phyloP scores from a whole-genome alignment of 177 flowering plant genomes.

The Vitis hybrid region DNA sequence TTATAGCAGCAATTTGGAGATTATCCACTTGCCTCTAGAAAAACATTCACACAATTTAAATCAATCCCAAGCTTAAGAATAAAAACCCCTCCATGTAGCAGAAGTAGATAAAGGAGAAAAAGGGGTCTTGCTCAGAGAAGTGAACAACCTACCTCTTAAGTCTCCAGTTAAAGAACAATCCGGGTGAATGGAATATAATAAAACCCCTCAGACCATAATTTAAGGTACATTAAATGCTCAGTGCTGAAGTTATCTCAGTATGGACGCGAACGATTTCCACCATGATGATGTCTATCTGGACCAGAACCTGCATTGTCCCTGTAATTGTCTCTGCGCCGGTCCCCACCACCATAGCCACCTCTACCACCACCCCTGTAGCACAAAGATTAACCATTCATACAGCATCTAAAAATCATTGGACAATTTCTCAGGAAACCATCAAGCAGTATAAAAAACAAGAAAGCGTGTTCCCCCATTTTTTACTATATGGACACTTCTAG shows the following conservation, averaged over 20 bases:
- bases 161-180: conserved; percentile 51
- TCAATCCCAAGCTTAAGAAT: conserved; percentile 46
- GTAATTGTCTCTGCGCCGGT: conserved; percentile 73
- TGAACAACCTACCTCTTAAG: conserved; percentile 84
- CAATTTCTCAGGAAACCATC: neutral
- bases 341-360: conserved; percentile 87
- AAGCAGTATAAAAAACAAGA: neutral
- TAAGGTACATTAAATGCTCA: conserved; percentile 46
- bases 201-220: conserved; percentile 36
- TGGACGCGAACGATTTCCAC: conserved; percentile 89
- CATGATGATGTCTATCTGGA: conserved; percentile 75
- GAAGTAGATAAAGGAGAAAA: conserved; percentile 20
- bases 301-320: conserved; percentile 83
- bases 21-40: conserved; percentile 92
- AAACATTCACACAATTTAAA: conserved; percentile 67
- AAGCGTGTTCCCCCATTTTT: neutral
- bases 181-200: conserved; percentile 31
- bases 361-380: conserved; percentile 71
- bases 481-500: neutral
- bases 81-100: conserved; percentile 34
- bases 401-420: neutral
- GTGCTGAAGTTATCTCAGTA: conserved; percentile 43
- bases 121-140: conserved; percentile 42
- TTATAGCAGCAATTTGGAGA: conserved; percentile 86
- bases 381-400: conserved; percentile 6